Percentiles rank a stretch among this genome's conserved stretches.
Conservation (phyloP, 345 rosid species). For the Eucalyptus curtisii region DNA sequence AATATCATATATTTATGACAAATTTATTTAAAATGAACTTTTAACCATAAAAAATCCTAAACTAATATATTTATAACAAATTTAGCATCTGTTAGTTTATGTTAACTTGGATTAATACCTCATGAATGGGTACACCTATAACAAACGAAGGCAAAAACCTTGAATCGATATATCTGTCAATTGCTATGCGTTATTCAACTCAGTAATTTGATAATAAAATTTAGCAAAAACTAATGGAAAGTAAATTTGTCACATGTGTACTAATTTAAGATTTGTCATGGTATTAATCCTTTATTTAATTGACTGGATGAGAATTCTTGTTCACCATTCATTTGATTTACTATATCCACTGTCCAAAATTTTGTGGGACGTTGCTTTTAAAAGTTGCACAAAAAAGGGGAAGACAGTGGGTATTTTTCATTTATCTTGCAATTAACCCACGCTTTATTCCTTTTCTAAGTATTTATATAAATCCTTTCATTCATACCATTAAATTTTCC, state of each 20-base stretch:
- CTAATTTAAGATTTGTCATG: rapidly evolving
- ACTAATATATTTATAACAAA: rapidly evolving
- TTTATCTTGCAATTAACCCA: too few relatives aligned
- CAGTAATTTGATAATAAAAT: rapidly evolving
- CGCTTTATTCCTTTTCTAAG: too few relatives aligned
- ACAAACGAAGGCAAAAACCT: rapidly evolving
- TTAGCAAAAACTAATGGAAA: rapidly evolving
- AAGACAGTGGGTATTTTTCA: neutral
- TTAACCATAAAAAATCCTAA: too few relatives aligned
- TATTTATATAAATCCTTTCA: too few relatives aligned
- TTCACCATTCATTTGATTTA: neutral
- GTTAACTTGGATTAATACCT: too few relatives aligned
- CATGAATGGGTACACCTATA: rapidly evolving
- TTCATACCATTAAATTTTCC: neutral
- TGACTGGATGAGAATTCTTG: rapidly evolving
- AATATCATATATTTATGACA: too few relatives aligned
- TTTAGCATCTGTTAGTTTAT: rapidly evolving
- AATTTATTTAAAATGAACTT: too few relatives aligned
- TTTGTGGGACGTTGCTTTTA: neutral
- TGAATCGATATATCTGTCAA: rapidly evolving
- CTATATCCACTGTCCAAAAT: neutral
- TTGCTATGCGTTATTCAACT: rapidly evolving
- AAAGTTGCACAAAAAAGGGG: neutral
- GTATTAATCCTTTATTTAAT: too few relatives aligned
- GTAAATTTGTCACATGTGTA: too few relatives aligned